phyloP scores from a whole-genome alignment of 2,329 filamentous ascomycete species.

The Fusarium papillatum region DNA sequence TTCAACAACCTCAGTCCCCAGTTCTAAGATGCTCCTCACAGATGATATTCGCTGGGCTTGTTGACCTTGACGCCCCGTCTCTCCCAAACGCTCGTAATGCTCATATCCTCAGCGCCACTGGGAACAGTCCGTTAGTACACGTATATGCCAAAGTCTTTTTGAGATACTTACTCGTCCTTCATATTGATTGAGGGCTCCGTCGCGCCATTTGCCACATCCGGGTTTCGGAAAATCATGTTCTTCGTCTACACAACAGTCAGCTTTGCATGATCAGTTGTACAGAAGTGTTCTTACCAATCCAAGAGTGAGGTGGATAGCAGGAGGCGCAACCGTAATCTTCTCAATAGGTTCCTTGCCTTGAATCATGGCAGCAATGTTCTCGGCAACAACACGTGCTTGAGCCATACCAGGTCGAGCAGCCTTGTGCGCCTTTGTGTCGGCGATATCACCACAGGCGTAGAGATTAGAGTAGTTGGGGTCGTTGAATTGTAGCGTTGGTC shows the following conservation, averaged over 20 bases:
- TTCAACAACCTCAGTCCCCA: not conserved
- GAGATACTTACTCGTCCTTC: constrained; percentile 37
- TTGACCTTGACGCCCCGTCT: constrained; percentile 36
- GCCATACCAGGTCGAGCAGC: constrained; percentile 36
- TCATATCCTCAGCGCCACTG: constrained; percentile 41
- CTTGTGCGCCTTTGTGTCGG: constrained; percentile 43
- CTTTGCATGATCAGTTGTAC: rapidly evolving
- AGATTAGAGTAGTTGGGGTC: constrained; percentile 40
- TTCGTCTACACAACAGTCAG: constrained; percentile 27
- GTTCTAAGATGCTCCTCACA: constrained; percentile 11
- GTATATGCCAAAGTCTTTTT: rapidly evolving
- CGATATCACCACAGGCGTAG: constrained; percentile 43
- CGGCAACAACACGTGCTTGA: constrained; percentile 37
- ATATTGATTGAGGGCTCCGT: constrained; percentile 35
- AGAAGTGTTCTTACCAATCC: constrained; percentile 31
- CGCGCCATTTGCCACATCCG: constrained; percentile 26
- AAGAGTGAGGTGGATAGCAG: constrained; percentile 39
- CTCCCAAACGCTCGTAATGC: constrained; percentile 39
- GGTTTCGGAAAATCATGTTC: constrained; percentile 45
- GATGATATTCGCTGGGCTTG: constrained; percentile 38
- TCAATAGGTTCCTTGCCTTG: constrained; percentile 21
- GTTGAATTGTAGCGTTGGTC: constrained; percentile 36
- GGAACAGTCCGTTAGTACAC: not conserved
- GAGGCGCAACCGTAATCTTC: constrained; percentile 29
- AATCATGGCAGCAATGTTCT: constrained; percentile 41